phyloP scores from a whole-genome alignment of 2,329 filamentous ascomycete species.

The Rutstroemia sp. region DNA sequence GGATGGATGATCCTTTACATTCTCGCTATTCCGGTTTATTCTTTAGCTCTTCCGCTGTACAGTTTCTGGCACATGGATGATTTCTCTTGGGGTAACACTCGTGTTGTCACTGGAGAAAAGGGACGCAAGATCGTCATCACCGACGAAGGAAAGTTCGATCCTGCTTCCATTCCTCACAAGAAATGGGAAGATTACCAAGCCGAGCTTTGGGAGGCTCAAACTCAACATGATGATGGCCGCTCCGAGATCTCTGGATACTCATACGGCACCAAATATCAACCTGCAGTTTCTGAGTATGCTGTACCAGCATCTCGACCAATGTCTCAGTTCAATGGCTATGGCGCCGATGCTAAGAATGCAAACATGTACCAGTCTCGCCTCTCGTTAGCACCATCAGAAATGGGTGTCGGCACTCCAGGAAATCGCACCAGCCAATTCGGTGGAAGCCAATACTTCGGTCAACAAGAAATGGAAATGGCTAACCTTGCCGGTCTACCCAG shows the following conservation, averaged over 20 bases:
- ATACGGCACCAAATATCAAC: constrained; percentile 79
- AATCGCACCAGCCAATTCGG: constrained; percentile 34
- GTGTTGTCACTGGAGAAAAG: constrained; percentile 89
- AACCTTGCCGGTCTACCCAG: constrained; percentile 68
- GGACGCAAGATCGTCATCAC: constrained; percentile 89
- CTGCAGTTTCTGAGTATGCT: constrained; percentile 62
- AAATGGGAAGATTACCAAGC: constrained; percentile 99
- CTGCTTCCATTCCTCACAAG: constrained; percentile 86
- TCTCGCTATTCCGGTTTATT: constrained; percentile 83
- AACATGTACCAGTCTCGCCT: constrained; percentile 51
- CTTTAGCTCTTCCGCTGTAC: constrained; percentile 83
- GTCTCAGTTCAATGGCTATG: constrained; percentile 29
- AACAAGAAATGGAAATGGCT: constrained; percentile 64
- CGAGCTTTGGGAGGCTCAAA: constrained; percentile 90
- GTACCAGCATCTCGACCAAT: constrained; percentile 47
- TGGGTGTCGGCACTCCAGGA: constrained; percentile 27
- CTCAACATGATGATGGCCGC: constrained; percentile 66
- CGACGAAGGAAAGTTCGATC: constrained; percentile 97
- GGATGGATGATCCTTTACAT: constrained; percentile 99
- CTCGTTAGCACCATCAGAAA: constrained; percentile 71
- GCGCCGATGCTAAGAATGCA: constrained; percentile 26
- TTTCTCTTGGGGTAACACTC: constrained; percentile 98
- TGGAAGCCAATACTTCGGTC: constrained; percentile 44
- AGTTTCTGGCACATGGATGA: constrained; percentile 99
- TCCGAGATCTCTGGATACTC: constrained; percentile 91